Base-by-base conservation (phyloP, 1,139 yeast species). In the Debaryomyces subglobosus region DNA sequence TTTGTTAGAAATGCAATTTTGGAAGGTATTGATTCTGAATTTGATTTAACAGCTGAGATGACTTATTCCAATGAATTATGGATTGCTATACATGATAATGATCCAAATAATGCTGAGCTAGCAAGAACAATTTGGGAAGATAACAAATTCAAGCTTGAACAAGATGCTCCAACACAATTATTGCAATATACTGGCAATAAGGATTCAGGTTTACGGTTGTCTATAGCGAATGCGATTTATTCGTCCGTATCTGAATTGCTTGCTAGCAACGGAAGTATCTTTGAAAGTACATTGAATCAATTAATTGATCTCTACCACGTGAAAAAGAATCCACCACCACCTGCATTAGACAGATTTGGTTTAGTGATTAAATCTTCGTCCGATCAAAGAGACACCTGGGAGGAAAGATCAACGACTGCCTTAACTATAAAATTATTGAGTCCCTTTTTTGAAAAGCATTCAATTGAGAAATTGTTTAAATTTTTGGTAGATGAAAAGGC, bases 91-190 rank as follows among this genome's bases (percentile, higher is more conserved):
- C 91, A 86, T 62, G 97, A 91, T 62, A 84, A 82, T 43, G 91
- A 86, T 48, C 77, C 74, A 13, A 70, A 76, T 21, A 83, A 84
- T 50, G 78, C 84, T 13, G 86, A 82, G 39, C 61, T 86, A 29
- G 97, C 98, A 0, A 69, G 71, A 24, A 86, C 94, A 2, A 87
- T 95, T 50, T 95, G 97, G 97, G 78, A 80, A 29, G 97, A 91
- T 56, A 89, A 84, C 61, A 75, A 73, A 1, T 79, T 89, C 53
- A 53, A 59, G 9, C 63, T 86, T 15, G 71, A 70, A 15, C 68
- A 65, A 0, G 69, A 71, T 2, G 72, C 85, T 2, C 73, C 85
- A 1, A 52, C 59, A 3, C 69, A 73, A 39, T 70, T 90, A 45
- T 67, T 81, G 37, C 53, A 61, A 3, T 87, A 70, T 62, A 77